Percentiles rank a stretch among this genome's conserved stretches.
phyloP scores from a whole-genome alignment of 441 rosid species.

The Bruguiera hainesii region DNA sequence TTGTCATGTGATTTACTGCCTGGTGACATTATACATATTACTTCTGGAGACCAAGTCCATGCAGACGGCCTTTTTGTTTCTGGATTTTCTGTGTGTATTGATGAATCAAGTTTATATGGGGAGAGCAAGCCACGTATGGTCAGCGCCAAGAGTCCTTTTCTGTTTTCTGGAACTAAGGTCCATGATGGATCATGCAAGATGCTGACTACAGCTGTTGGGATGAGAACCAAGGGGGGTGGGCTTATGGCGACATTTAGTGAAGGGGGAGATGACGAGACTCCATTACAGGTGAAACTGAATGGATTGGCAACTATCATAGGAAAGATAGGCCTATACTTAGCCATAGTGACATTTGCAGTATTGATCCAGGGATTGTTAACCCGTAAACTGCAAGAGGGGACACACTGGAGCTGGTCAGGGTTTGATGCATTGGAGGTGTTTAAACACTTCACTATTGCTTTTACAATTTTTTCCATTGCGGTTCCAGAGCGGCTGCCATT shows the following conservation, averaged over 20 bases:
- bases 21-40: constrained; percentile 43
- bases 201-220: constrained; percentile 34
- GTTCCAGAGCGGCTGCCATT: constrained; percentile 57
- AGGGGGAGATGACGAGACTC: constrained; percentile 48
- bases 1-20: constrained; percentile 43
- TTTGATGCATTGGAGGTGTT: constrained; percentile 26
- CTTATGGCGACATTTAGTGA: constrained; percentile 27
- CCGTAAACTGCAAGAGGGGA: constrained; percentile 27
- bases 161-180: constrained; percentile 33
- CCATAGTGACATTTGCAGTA: constrained; percentile 38
- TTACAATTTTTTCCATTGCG: constrained; percentile 53
- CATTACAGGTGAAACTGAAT: constrained; percentile 40
- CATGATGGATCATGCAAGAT: constrained; percentile 30
- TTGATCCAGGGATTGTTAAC: constrained; percentile 37
- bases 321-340: constrained; percentile 46
- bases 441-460: constrained; percentile 39
- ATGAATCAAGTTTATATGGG: constrained; percentile 38
- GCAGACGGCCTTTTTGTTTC: constrained; percentile 37
- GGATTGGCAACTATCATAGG: constrained; percentile 53
- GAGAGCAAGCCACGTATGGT: constrained; percentile 29
- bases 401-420: constrained; percentile 14
- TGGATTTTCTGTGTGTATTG: constrained; percentile 35
- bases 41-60: constrained; percentile 39
- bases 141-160: constrained; percentile 15
- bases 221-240: constrained; percentile 30